Percentiles rank a stretch among this genome's conserved stretches.
phyloP scores from a whole-genome alignment of 257 asterid species.

The Voacanga thouarsii region DNA sequence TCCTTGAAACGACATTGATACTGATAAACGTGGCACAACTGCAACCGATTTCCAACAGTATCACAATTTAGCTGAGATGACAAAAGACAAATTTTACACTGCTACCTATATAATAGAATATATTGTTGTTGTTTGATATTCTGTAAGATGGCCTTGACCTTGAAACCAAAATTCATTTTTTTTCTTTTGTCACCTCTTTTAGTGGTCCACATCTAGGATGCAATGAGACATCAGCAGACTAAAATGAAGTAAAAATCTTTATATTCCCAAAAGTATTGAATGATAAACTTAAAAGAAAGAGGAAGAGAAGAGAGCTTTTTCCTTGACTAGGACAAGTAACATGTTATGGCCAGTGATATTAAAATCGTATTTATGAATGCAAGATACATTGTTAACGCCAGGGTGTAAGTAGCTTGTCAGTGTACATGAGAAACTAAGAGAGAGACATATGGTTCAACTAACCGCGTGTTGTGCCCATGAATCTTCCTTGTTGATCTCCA shows the following conservation, averaged over 20 bases:
- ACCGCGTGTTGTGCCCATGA: conserved; percentile 98
- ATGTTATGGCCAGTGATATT: not conserved
- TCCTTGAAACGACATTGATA: conserved; percentile 80
- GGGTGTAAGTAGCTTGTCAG: not conserved
- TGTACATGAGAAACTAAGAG: conserved; percentile 3
- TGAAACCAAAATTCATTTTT: not conserved
- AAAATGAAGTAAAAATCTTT: not conserved
- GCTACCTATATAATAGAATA: not conserved
- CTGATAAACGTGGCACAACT: conserved; percentile 96
- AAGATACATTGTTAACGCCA: not conserved
- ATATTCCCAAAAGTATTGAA: not conserved
- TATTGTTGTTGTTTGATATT: not conserved
- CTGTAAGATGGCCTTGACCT: not conserved
- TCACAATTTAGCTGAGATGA: not conserved
- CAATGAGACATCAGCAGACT: not conserved
- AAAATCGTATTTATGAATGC: not conserved
- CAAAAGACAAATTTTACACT: not conserved
- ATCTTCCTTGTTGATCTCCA: conserved; percentile 67
- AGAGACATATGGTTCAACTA: conserved; percentile 31
- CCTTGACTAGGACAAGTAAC: not conserved
- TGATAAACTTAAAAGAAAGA: not conserved
- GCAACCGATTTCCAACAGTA: conserved; percentile 31
- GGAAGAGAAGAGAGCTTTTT: not conserved
- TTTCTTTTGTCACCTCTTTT: not conserved
- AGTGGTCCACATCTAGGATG: not conserved